A percentile compares a stretch with the other conserved stretches of the same genome.
phyloP scores from a whole-genome alignment of 345 rosid genomes.

The Conringia planisiliqua region DNA sequence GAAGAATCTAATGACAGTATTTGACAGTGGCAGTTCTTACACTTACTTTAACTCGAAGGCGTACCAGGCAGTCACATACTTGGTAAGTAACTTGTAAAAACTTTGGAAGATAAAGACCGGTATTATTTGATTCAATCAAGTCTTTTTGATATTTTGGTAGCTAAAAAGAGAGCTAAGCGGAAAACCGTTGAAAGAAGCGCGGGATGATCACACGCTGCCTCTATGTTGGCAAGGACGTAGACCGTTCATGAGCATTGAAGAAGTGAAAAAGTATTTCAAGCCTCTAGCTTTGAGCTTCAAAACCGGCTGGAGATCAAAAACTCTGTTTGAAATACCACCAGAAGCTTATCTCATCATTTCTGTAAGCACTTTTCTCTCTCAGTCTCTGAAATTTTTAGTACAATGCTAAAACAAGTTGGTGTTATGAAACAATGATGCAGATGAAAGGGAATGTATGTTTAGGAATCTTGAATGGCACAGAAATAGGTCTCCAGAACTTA shows the following conservation, averaged over 20 bases:
- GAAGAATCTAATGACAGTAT: conserved; percentile 46
- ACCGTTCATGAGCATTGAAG: conserved; percentile 64
- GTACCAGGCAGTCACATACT: conserved; percentile 44
- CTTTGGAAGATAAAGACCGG: not conserved
- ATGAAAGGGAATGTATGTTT: conserved; percentile 76
- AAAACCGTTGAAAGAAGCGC: conserved; percentile 56
- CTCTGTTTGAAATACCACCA: conserved; percentile 58
- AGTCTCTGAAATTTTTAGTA: not conserved
- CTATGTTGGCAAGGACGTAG: conserved; percentile 85
- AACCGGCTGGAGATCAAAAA: conserved; percentile 45
- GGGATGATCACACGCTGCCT: conserved; percentile 67
- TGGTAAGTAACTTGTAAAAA: conserved; percentile 46
- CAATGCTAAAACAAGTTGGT: not conserved
- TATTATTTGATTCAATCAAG: not conserved
- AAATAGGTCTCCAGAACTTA: conserved; percentile 57
- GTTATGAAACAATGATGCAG: conserved; percentile 34
- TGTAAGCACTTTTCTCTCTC: conserved; percentile 38
- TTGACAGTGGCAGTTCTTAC: conserved; percentile 95
- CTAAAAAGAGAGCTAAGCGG: conserved; percentile 48
- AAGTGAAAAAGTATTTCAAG: conserved; percentile 77
- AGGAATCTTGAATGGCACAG: conserved; percentile 84
- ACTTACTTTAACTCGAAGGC: conserved; percentile 70
- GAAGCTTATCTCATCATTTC: conserved; percentile 80
- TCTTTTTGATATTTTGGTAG: conserved; percentile 30
- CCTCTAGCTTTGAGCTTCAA: conserved; percentile 56